Evolutionary conservation across 1,284 basidiomycete species (phyloP).

Genomic region (Ustilago trichophora): DNA sequence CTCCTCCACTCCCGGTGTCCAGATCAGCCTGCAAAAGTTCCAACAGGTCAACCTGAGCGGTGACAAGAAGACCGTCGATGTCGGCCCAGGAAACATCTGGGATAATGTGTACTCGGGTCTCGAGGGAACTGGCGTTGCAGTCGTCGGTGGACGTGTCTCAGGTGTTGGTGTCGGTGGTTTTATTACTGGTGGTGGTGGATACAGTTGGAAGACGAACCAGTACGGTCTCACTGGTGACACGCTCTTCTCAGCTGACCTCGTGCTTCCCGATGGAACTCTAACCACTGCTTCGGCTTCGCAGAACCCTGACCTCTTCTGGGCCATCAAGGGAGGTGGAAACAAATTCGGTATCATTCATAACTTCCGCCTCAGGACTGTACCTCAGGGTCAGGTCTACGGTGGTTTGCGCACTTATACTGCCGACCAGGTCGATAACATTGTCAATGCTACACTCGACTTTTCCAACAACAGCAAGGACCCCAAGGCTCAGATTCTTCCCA

Average conservation of each 20-base stretch:
- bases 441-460: conserved; percentile 47
- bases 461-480: conserved; percentile 48
- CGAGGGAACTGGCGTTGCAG: conserved; percentile 26
- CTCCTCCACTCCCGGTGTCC: conserved; percentile 49
- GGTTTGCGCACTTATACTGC: conserved; percentile 43
- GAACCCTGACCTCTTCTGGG: conserved; percentile 50
- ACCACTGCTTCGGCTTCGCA: conserved; percentile 33
- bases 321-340: conserved; percentile 53
- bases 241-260: conserved; percentile 42
- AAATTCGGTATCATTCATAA: conserved; percentile 49
- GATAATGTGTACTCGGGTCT: conserved; percentile 50
- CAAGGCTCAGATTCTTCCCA: conserved; percentile 50
- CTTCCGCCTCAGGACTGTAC: conserved; percentile 46
- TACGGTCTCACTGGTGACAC: conserved; percentile 50
- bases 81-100: conserved; percentile 52
- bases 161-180: conserved; percentile 57
- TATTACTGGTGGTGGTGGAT: conserved; percentile 51
- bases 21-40: conserved; percentile 48
- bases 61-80: conserved; percentile 49
- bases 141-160: conserved; percentile 51
- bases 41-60: conserved; percentile 36
- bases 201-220: conserved; percentile 51
- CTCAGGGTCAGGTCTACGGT: conserved; percentile 50
- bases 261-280: conserved; percentile 49
- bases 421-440: conserved; percentile 39